Evolutionary conservation across 805 yeast genomes (phyloP).

Genomic region (Yueomyces sinensis): DNA sequence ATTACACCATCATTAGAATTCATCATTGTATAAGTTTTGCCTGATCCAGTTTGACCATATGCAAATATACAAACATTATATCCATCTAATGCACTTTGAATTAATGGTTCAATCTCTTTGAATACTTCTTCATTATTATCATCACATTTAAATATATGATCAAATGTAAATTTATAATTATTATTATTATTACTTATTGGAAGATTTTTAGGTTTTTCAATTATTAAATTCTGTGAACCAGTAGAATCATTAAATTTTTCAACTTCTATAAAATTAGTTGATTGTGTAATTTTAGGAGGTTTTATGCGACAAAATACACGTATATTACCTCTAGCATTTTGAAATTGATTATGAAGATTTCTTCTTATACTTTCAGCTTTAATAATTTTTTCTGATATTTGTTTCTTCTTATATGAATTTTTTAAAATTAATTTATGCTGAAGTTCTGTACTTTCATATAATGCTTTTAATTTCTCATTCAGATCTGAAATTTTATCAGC

Average conservation of each 20-base stretch:
- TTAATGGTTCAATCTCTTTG: constrained; percentile 72
- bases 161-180: constrained; percentile 47
- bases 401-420: not conserved
- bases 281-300: constrained; percentile 30
- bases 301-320: constrained; percentile 81
- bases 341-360: constrained; percentile 55
- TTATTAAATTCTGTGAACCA: constrained; percentile 17
- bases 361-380: constrained; percentile 46
- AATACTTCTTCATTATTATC: constrained; percentile 53
- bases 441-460: not conserved
- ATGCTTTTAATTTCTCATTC: not conserved
- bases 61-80: constrained; percentile 88
- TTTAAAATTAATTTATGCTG: not conserved
- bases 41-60: constrained; percentile 95
- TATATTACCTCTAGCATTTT: constrained; percentile 84
- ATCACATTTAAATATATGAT: constrained; percentile 51
- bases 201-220: constrained; percentile 3
- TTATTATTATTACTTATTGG: not conserved
- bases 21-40: constrained; percentile 89
- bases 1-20: constrained; percentile 62
- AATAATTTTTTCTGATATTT: constrained; percentile 14
- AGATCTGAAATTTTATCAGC: not conserved
- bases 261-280: constrained; percentile 5
- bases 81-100: constrained; percentile 82
- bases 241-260: constrained; percentile 14